Percentiles rank a stretch among this genome's conserved stretches.
phyloP scores from a whole-genome alignment of 257 asterid genomes.

The Solanum chaucha region DNA sequence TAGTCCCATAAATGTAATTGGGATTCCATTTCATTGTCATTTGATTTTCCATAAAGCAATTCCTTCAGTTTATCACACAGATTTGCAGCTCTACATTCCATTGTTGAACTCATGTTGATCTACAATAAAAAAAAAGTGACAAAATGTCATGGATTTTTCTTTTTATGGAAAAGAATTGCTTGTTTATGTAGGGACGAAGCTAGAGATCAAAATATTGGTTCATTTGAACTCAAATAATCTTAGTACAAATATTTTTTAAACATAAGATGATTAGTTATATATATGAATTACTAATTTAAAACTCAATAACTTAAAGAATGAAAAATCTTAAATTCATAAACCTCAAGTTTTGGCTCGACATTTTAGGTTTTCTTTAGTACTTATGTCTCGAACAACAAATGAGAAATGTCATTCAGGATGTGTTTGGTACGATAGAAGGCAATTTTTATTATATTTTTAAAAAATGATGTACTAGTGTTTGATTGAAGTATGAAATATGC shows the following conservation, averaged over 20 bases:
- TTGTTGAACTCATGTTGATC: constrained; percentile 15
- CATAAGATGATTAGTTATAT: neutral
- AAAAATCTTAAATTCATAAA: neutral
- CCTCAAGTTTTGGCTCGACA: neutral
- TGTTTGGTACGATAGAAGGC: neutral
- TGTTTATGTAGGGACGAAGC: too few relatives aligned
- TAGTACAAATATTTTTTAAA: neutral
- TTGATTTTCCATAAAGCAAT: constrained; percentile 8
- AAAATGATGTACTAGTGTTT: neutral
- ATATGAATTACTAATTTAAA: neutral
- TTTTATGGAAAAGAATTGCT: too few relatives aligned
- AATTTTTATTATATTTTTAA: fast-evolving
- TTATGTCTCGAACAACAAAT: neutral
- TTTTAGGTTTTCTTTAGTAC: too few relatives aligned
- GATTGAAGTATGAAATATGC: neutral
- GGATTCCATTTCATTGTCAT: constrained; percentile 16
- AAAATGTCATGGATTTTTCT: neutral
- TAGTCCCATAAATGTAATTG: constrained; percentile 24
- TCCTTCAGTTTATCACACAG: constrained; percentile 17
- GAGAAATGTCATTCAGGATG: neutral
- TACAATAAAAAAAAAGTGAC: neutral
- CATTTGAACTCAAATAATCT: neutral
- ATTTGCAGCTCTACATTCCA: constrained; percentile 5
- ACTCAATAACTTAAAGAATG: too few relatives aligned
- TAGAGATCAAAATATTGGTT: neutral